Evolutionary conservation across 1,284 basidiomycete genomes (phyloP).

Genomic region (Melampsora abietis-canadensis): DNA sequence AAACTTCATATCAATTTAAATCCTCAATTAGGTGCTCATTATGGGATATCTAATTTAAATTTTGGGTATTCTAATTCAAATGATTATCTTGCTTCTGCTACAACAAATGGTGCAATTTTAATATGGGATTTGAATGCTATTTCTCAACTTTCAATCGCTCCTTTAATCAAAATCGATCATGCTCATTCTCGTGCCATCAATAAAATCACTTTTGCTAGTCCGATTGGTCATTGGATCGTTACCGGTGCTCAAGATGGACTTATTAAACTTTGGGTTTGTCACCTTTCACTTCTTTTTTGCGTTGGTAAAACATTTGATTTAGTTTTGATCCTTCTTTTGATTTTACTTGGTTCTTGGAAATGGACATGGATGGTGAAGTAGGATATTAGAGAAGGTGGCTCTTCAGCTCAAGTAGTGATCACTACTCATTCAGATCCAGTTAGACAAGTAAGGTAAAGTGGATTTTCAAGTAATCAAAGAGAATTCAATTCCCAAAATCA

Average conservation of each 20-base stretch:
- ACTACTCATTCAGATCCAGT: constrained; percentile 34
- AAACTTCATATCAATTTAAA: constrained; percentile 23
- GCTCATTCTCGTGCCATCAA: constrained; percentile 31
- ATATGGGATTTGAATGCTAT: constrained; percentile 31
- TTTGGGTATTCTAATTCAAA: constrained; percentile 27
- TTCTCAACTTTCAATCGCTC: background rate
- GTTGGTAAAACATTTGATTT: background rate
- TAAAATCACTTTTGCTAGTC: constrained; percentile 37
- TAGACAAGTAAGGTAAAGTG: constrained; percentile 27
- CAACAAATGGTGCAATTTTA: constrained; percentile 27
- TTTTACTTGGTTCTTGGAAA: background rate
- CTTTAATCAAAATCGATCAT: constrained; percentile 34
- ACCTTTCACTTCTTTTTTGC: background rate
- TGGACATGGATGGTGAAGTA: background rate
- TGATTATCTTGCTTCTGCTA: constrained; percentile 13
- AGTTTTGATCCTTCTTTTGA: background rate
- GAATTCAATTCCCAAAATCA: background rate
- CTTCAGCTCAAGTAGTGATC: constrained; percentile 19
- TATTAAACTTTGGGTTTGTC: constrained; percentile 27
- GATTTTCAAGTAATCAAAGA: constrained; percentile 1
- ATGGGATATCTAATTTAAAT: constrained; percentile 22
- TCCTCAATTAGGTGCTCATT: constrained; percentile 27
- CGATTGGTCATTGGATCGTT: constrained; percentile 35
- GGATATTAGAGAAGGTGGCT: constrained; percentile 11
- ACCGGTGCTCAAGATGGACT: constrained; percentile 37